These are phyloP conservation scores for Geosmithia morbida DNA, from an alignment of 2,329 filamentous ascomycete species.

Conservation along the genomic window DNA sequence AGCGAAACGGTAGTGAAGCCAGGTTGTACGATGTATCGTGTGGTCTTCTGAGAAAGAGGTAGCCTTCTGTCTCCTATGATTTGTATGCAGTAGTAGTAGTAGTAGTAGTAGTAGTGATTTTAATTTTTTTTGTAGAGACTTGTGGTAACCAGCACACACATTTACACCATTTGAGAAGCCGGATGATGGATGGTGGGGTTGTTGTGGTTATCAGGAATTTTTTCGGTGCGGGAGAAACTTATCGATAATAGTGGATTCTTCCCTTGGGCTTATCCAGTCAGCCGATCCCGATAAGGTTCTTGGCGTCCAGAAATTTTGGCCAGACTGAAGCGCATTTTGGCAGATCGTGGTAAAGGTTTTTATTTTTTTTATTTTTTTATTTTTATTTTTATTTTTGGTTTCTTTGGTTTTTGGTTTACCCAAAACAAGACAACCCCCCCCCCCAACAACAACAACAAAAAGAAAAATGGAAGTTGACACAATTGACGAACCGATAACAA, in stretches of 20 bases:
- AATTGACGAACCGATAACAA: conserved; percentile 17
- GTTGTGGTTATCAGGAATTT: conserved; percentile 22
- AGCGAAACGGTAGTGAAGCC: conserved; percentile 68
- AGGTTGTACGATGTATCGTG: conserved; percentile 24
- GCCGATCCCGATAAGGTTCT: conserved; percentile 9
- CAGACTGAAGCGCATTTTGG: not conserved
- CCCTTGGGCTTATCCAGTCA: conserved; percentile 9
- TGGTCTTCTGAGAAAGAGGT: too few species aligned
- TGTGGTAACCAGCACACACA: not conserved
- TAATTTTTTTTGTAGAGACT: not conserved
- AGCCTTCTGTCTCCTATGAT: too few species aligned
- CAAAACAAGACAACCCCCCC: conserved; percentile 4
- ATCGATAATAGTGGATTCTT: conserved; percentile 15
- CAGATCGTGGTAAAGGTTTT: not conserved
- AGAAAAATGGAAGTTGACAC: conserved; percentile 21
- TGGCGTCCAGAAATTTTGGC: conserved; percentile 18
- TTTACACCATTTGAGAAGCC: not conserved
- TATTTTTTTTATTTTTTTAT: not conserved
- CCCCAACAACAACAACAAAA: too few species aligned
- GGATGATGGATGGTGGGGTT: conserved; percentile 15
- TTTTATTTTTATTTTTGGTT: not conserved
- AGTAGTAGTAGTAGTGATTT: too few species aligned
- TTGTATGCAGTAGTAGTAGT: too few species aligned
- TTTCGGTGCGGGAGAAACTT: conserved; percentile 15
- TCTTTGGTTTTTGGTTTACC: too few species aligned